phyloP scores from a whole-genome alignment of 345 rosid genomes.

The Citrus australasica region DNA sequence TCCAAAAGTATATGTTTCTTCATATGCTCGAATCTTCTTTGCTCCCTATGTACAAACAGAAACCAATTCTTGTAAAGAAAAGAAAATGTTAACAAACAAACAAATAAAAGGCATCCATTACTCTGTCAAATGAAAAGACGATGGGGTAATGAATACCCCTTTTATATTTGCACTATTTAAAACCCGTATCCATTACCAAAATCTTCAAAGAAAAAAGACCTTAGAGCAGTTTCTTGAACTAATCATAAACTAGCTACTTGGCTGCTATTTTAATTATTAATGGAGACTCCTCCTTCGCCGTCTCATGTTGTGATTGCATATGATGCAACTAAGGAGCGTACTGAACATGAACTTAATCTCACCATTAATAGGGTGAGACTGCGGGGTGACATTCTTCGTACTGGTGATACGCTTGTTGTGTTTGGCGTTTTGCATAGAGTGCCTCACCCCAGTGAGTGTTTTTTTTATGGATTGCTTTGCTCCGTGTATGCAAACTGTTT shows the following conservation, averaged over 20 bases:
- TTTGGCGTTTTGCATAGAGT: constrained; percentile 53
- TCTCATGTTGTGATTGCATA: constrained; percentile 44
- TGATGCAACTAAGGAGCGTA: constrained; percentile 54
- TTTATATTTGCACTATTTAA: not conserved
- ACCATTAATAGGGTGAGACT: constrained; percentile 24
- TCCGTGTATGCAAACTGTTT: not conserved
- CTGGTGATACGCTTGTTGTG: constrained; percentile 45
- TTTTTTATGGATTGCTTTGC: not conserved
- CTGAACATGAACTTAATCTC: constrained; percentile 34
- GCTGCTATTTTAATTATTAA: not conserved
- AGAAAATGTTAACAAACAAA: not conserved
- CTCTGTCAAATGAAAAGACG: not conserved
- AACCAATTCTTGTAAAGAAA: not conserved
- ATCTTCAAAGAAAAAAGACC: not conserved
- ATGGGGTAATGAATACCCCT: constrained; percentile 8
- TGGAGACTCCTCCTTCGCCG: constrained; percentile 34
- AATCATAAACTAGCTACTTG: not conserved
- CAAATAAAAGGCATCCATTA: not conserved
- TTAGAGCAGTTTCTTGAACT: not conserved
- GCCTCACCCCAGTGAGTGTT: constrained; percentile 52
- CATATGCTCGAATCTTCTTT: constrained; percentile 19
- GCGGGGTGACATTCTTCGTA: constrained; percentile 49
- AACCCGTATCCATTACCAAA: not conserved
- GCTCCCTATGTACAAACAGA: not conserved
- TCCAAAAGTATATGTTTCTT: constrained; percentile 19